Evolutionary conservation across 2,329 filamentous ascomycete species (phyloP).

Genomic region (Myriosclerotinia duriaeana): DNA sequence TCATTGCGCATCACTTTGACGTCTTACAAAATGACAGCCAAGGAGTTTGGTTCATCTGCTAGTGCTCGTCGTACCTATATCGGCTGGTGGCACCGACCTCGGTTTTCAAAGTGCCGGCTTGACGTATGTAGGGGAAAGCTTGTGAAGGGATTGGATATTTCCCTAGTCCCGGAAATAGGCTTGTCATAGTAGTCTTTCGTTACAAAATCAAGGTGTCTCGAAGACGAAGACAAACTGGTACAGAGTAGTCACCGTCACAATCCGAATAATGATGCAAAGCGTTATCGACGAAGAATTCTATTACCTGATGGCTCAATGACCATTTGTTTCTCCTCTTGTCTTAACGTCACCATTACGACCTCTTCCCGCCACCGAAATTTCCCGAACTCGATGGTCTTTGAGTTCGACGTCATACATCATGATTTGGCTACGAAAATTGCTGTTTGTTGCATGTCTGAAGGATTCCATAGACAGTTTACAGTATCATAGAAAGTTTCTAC

Average conservation of each 20-base stretch:
- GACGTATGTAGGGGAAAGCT: not conserved
- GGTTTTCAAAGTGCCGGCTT: not conserved
- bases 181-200: not conserved
- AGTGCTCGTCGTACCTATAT: not conserved
- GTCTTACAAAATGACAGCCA: constrained; percentile 1
- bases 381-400: no score
- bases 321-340: not conserved
- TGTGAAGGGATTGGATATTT: not conserved
- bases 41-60: not conserved
- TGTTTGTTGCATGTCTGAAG: not conserved
- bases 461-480: no score
- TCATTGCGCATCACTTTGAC: not conserved
- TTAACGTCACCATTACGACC: not conserved
- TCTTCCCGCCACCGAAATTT: not conserved
- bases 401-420: not conserved
- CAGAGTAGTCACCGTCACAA: not conserved
- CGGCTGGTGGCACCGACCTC: not conserved
- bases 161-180: not conserved
- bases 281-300: not conserved
- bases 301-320: not conserved
- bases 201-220: not conserved
- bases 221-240: not conserved
- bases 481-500: not conserved
- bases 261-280: not conserved
- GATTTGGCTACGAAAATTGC: no score